Percentiles rank a stretch among this genome's conserved stretches.
phyloP scores from a whole-genome alignment of 441 rosid species.

The Bocquillonia castaneifolia region DNA sequence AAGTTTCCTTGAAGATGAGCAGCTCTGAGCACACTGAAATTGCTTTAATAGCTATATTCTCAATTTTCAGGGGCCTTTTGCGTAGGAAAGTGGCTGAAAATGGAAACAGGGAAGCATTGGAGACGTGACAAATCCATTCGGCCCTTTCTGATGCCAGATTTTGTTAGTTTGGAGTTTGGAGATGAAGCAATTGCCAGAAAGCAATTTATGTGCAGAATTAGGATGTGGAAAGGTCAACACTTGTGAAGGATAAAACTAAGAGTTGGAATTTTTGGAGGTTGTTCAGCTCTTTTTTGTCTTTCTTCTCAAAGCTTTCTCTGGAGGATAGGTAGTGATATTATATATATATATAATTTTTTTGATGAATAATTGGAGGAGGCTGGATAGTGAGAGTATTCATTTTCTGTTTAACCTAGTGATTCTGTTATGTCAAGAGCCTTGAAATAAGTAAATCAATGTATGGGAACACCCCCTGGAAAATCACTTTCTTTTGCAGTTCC shows the following conservation, averaged over 20 bases:
- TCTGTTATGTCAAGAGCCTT: not conserved
- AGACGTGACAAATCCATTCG: slow-evolving; percentile 32
- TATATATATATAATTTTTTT: not conserved
- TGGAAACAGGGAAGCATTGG: slow-evolving; percentile 30
- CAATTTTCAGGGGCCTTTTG: slow-evolving; percentile 50
- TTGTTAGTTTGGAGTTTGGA: slow-evolving; percentile 5
- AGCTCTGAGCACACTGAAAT: slow-evolving; percentile 69
- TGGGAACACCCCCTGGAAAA: slow-evolving; percentile 8
- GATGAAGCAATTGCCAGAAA: not conserved
- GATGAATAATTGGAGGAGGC: slow-evolving; percentile 6
- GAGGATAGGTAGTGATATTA: not conserved
- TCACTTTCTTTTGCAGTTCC: not conserved
- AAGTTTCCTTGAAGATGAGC: slow-evolving; percentile 52
- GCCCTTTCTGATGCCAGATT: not conserved
- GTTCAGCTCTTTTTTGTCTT: not conserved
- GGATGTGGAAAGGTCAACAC: not conserved
- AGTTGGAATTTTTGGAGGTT: not conserved
- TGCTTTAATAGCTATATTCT: slow-evolving; percentile 52
- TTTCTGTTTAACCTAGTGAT: not conserved
- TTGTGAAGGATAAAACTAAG: not conserved
- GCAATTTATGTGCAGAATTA: not conserved
- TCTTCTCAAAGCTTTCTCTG: not conserved
- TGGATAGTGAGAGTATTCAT: not conserved
- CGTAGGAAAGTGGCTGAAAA: slow-evolving; percentile 39
- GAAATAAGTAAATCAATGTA: slow-evolving; percentile 11